Evolutionary conservation across 116 monocot genomes (phyloP).

Genomic region (Papilionanthe hybrid): DNA sequence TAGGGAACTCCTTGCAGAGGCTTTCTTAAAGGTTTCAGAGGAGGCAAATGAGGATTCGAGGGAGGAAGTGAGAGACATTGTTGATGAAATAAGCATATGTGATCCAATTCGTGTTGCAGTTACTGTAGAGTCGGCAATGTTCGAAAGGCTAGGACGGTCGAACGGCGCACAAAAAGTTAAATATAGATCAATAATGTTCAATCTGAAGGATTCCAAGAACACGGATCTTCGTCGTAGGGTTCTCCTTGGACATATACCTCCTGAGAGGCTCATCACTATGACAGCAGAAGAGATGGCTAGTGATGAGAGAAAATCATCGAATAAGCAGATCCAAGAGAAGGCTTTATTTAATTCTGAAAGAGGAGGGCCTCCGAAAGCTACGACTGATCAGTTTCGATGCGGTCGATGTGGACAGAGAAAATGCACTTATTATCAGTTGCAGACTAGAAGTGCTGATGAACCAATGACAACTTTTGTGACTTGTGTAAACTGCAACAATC

Average conservation of each 20-base stretch:
- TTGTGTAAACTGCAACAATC: conserved; percentile 54
- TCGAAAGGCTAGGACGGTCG: conserved; percentile 37
- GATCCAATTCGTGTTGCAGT: conserved; percentile 42
- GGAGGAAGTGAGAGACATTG: conserved; percentile 36
- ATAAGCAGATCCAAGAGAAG: conserved; percentile 79
- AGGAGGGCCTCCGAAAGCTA: conserved; percentile 55
- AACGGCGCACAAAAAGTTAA: conserved; percentile 33
- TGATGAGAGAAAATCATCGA: conserved; percentile 54
- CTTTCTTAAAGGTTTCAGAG: conserved; percentile 31
- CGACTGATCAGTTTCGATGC: conserved; percentile 90
- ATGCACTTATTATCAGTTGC: conserved; percentile 83
- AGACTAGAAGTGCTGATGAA: conserved; percentile 61
- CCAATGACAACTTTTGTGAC: conserved; percentile 56
- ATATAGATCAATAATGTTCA: conserved; percentile 75
- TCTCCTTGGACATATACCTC: conserved; percentile 57
- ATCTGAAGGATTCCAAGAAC: conserved; percentile 73
- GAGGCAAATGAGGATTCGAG: conserved; percentile 36
- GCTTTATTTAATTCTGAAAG: conserved; percentile 77
- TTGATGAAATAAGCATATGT: conserved; percentile 34
- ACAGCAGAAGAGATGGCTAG: conserved; percentile 85
- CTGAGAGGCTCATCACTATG: conserved; percentile 45
- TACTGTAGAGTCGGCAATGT: conserved; percentile 28
- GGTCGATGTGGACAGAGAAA: conserved; percentile 86
- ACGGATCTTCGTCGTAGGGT: conserved; percentile 73
- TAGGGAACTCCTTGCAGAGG: conserved; percentile 37